These are phyloP conservation scores for Russula sp. DNA, from an alignment of 768 basidiomycete species.

Conservation along the genomic window DNA sequence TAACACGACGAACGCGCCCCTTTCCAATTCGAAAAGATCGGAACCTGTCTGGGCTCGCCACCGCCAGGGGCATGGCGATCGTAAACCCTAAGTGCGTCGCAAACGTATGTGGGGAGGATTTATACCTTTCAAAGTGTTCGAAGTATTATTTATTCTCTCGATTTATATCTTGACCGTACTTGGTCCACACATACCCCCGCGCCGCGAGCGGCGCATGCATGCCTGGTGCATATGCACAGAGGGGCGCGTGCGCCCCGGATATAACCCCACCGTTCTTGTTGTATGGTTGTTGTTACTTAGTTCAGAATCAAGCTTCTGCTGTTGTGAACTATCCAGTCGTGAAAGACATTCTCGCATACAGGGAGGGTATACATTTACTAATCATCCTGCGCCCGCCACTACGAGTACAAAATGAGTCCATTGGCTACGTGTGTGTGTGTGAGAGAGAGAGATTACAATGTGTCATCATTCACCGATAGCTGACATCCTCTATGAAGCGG, in stretches of 20 bases:
- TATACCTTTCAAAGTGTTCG: neutral
- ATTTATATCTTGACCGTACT: neutral
- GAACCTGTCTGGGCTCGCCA: too few relatives aligned
- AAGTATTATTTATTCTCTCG: neutral
- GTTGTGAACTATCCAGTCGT: neutral
- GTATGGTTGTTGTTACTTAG: neutral
- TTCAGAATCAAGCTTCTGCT: neutral
- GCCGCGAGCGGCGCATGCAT: neutral
- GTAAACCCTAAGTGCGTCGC: too few relatives aligned
- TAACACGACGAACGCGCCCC: too few relatives aligned
- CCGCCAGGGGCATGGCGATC: too few relatives aligned
- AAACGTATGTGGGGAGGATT: neutral
- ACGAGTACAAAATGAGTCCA: neutral
- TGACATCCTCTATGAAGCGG: conserved; percentile 20
- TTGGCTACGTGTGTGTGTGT: neutral
- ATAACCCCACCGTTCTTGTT: neutral
- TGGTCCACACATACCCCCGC: neutral
- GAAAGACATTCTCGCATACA: neutral
- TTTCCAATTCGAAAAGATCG: too few relatives aligned
- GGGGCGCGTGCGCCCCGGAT: neutral
- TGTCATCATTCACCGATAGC: neutral
- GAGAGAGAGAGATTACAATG: too few relatives aligned
- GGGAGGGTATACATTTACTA: neutral
- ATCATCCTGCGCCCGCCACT: neutral
- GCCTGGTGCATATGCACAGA: neutral